A percentile compares a stretch with the other conserved stretches of the same genome.
phyloP scores from a whole-genome alignment of 2,329 filamentous ascomycete species.

The Ploettnerulaceae sp. region DNA sequence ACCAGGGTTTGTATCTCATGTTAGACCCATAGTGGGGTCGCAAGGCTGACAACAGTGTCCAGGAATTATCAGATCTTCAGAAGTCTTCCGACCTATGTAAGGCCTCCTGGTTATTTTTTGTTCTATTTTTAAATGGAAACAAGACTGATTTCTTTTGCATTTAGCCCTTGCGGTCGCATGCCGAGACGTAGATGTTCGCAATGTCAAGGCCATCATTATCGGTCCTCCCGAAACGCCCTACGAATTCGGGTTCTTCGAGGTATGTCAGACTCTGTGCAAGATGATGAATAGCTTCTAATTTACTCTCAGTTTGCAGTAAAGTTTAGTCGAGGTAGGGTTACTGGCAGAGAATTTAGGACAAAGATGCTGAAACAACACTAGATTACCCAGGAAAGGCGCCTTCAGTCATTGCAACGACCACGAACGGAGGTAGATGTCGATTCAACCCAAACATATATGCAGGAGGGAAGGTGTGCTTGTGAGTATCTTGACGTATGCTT shows the following conservation, averaged over 20 bases:
- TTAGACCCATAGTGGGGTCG: slow-evolving; percentile 22
- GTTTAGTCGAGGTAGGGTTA: slow-evolving; percentile 65
- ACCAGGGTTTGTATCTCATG: slow-evolving; percentile 54
- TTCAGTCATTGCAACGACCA: slow-evolving; percentile 66
- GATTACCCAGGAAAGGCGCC: slow-evolving; percentile 76
- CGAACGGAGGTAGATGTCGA: slow-evolving; percentile 79
- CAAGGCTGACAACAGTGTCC: slow-evolving; percentile 35
- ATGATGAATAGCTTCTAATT: slow-evolving; percentile 28
- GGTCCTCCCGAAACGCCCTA: slow-evolving; percentile 93
- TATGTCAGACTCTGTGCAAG: slow-evolving; percentile 37
- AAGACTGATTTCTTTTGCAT: slow-evolving; percentile 22
- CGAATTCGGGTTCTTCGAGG: slow-evolving; percentile 96
- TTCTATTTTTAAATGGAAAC: neutral
- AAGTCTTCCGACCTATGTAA: slow-evolving; percentile 77
- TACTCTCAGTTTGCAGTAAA: slow-evolving; percentile 63
- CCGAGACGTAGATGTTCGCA: slow-evolving; percentile 81
- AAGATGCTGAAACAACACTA: slow-evolving; percentile 34
- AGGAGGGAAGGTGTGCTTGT: slow-evolving; percentile 87
- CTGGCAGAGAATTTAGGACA: neutral
- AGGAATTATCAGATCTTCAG: slow-evolving; percentile 86
- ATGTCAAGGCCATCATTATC: slow-evolving; percentile 81
- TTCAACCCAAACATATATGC: slow-evolving; percentile 98
- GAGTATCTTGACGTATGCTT: slow-evolving; percentile 36
- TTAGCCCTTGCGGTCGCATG: slow-evolving; percentile 81
- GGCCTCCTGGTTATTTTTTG: slow-evolving; percentile 32